These are phyloP conservation scores for Phytomonas sp. DNA, from an alignment of 208 protist species.

Conservation along the genomic window DNA sequence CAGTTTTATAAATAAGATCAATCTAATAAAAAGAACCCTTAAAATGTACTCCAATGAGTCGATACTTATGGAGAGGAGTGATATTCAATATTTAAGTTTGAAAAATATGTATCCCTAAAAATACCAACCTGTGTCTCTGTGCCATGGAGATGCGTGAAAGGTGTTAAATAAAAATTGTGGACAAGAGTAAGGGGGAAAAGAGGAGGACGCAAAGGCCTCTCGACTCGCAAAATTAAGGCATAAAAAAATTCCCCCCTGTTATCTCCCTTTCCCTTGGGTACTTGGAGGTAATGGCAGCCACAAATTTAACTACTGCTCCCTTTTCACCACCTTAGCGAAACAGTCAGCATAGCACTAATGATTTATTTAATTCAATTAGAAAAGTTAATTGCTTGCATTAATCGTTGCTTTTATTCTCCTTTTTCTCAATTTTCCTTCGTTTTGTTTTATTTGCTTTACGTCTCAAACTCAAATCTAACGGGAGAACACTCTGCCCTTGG, in stretches of 20 bases:
- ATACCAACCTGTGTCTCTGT: not conserved
- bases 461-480: conserved; percentile 67
- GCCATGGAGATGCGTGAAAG: not conserved
- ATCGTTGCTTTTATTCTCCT: not conserved
- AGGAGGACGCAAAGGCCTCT: not conserved
- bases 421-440: conserved; percentile 42
- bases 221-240: not conserved
- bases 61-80: too few species aligned
- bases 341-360: not conserved
- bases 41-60: too few species aligned
- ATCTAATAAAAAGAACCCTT: not conserved
- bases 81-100: too few species aligned
- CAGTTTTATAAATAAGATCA: conserved; percentile 6
- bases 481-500: conserved; percentile 65
- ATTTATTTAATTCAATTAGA: not conserved
- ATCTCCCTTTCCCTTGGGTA: not conserved
- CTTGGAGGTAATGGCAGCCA: not conserved
- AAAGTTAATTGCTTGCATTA: not conserved
- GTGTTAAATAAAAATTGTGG: conserved; percentile 4
- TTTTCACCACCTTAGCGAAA: not conserved
- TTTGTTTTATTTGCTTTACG: conserved; percentile 66
- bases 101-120: too few species aligned
- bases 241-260: not conserved
- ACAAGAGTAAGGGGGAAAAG: not conserved
- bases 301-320: not conserved